Evolutionary conservation across 805 yeast species (phyloP), one percentile per base, ranked within the genome.

Genomic region (Nakazawaea siamensis): DNA sequence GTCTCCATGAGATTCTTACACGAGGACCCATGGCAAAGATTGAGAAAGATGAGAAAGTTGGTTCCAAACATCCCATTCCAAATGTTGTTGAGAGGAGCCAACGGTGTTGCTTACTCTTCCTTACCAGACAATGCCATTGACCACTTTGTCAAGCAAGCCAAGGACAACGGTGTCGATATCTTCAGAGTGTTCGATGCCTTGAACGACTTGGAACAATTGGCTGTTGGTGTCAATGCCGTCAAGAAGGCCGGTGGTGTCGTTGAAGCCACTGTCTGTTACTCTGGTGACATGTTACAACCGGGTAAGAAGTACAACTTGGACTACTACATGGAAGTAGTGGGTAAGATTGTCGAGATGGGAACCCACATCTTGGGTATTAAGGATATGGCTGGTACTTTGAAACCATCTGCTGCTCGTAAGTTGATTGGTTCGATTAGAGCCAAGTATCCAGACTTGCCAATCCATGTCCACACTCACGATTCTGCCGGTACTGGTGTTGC

Each of bases 401-500:
- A 90, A 63, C 98, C 99, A 42, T 67, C 75, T 41, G 98, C 98
- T 42, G 98, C 98, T 29, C 75, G 70, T 32, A 47, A 79, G 36
- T 76, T 92, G 55, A 73, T 92, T 49, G 76, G 88, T 41, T 66
- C 84, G 19, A 76, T 92, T 49, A 78, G 98, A 64, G 75, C 72
- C 42, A 79, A 73, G 61, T 85, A 83, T 63, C 98, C 99, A 39
- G 76, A 85, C 53, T 70, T 92, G 55, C 97, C 97, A 49, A 92
- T 92, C 55, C 99, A 92, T 58, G 97, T 92, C 29, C 99, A 92
- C 65, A 88, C 97, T 24, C 99, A 92, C 64, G 99, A 92, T 64
- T 88, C 97, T 44, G 98, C 99, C 24, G 99, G 98, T 67, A 92
- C 98, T 38, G 99, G 95, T 63, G 96, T 92, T 46, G 90, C 97